Conservation (phyloP, 176 grass and related monocot species). For the Thinopyrum elongatum region DNA sequence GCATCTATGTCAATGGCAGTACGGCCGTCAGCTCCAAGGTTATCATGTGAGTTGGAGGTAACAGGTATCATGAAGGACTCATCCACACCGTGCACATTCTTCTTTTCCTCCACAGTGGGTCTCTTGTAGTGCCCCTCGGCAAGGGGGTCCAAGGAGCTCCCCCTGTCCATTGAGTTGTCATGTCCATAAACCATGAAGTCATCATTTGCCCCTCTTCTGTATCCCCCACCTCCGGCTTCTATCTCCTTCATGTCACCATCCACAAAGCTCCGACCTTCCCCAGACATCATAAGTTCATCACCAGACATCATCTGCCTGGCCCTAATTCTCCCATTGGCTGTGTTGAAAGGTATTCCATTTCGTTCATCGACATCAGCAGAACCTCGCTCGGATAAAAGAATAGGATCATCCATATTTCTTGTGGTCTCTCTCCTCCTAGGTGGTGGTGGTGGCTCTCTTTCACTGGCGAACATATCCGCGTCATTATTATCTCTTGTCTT, state of each 20-base stretch:
- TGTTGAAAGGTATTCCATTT: slow-evolving; percentile 43
- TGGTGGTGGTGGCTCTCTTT: slow-evolving; percentile 37
- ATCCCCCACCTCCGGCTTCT: slow-evolving; percentile 55
- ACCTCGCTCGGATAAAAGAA: slow-evolving; percentile 55
- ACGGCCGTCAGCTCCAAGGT: slow-evolving; percentile 47
- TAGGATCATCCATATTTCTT: slow-evolving; percentile 48
- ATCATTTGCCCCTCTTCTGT: slow-evolving; percentile 47
- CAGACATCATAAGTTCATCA: slow-evolving; percentile 66
- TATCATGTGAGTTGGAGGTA: slow-evolving; percentile 53
- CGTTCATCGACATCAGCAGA: slow-evolving; percentile 39
- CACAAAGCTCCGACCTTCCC: slow-evolving; percentile 40
- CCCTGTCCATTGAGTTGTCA: slow-evolving; percentile 53
- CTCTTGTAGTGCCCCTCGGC: slow-evolving; percentile 54
- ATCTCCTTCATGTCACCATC: slow-evolving; percentile 69
- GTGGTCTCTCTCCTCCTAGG: slow-evolving; percentile 50
- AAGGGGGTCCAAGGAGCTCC: slow-evolving; percentile 62
- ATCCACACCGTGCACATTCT: slow-evolving; percentile 38
- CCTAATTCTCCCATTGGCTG: slow-evolving; percentile 51
- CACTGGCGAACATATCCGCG: slow-evolving; percentile 55
- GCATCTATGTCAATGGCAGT: slow-evolving; percentile 76
- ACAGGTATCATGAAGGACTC: slow-evolving; percentile 89
- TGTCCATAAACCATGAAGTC: slow-evolving; percentile 80
- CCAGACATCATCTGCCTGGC: slow-evolving; percentile 51
- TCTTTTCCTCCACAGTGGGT: slow-evolving; percentile 34
- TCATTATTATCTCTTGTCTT: slow-evolving; percentile 49